These are phyloP conservation scores for Allomyces macrogynus DNA, from an alignment of 192 early-diverging fungal species.

Conservation along the genomic window DNA sequence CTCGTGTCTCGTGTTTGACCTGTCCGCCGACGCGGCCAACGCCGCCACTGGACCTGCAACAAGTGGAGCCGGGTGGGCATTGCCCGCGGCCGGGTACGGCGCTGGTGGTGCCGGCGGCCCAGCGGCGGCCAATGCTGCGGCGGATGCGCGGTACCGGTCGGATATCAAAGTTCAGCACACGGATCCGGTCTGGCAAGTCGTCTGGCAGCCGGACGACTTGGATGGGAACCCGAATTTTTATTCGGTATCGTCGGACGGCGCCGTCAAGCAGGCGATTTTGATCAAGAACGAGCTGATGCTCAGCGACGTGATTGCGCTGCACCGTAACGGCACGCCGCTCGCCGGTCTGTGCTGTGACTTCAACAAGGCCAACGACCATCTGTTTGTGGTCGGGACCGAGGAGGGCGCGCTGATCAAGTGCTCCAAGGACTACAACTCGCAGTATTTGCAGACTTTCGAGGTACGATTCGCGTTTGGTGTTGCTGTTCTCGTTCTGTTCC, in stretches of 20 bases:
- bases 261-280: conserved; percentile 36
- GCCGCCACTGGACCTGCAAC: neutral
- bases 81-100: neutral
- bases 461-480: conserved; percentile 8
- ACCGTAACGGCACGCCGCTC: neutral
- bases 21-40: conserved; percentile 3
- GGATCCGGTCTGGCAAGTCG: conserved; percentile 43
- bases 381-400: conserved; percentile 46
- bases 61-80: neutral
- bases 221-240: conserved; percentile 42
- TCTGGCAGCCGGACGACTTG: conserved; percentile 44
- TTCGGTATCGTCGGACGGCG: conserved; percentile 34
- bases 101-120: neutral
- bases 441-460: conserved; percentile 34
- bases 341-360: conserved; percentile 29
- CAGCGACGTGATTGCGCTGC: conserved; percentile 9
- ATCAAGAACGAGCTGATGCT: conserved; percentile 34
- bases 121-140: neutral
- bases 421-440: conserved; percentile 34
- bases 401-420: conserved; percentile 39
- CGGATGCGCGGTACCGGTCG: neutral
- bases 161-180: conserved; percentile 26
- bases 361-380: conserved; percentile 28
- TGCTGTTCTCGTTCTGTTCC: too few species aligned
- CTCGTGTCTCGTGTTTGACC: conserved; percentile 31